Evolutionary conservation across 1,284 basidiomycete species (phyloP).

Genomic region (Puccinia horiana): DNA sequence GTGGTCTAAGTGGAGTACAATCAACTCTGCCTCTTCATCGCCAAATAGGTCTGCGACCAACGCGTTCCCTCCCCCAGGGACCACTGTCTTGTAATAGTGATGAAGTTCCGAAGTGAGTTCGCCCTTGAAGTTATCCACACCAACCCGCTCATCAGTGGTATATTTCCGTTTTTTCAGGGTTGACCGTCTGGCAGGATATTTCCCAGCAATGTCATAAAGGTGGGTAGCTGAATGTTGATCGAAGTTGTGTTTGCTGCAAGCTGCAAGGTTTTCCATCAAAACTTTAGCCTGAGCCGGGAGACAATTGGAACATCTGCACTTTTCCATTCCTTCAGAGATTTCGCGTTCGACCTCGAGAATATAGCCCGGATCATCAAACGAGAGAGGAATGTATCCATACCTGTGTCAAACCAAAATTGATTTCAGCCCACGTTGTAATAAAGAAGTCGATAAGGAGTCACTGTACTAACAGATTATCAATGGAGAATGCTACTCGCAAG

Average conservation of each 20-base stretch:
- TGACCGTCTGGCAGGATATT: too few species aligned
- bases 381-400: neutral
- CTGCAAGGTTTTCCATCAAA: neutral
- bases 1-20: neutral
- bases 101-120: neutral
- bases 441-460: neutral
- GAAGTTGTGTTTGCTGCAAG: too few species aligned
- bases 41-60: neutral
- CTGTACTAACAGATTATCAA: neutral
- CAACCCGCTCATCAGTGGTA: too few species aligned
- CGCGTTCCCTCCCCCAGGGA: neutral
- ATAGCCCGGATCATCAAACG: neutral
- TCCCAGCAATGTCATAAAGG: too few species aligned
- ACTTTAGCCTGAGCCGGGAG: neutral
- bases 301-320: conserved; percentile 20
- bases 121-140: too few species aligned
- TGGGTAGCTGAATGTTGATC: too few species aligned
- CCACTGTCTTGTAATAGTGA: neutral
- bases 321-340: neutral
- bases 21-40: neutral
- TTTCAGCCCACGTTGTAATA: neutral
- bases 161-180: too few species aligned
- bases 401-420: neutral
- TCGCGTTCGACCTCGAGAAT: neutral
- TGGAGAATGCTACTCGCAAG: neutral